Evolutionary conservation across 805 yeast species (phyloP).

Genomic region (Metschnikowia noctiluminum): DNA sequence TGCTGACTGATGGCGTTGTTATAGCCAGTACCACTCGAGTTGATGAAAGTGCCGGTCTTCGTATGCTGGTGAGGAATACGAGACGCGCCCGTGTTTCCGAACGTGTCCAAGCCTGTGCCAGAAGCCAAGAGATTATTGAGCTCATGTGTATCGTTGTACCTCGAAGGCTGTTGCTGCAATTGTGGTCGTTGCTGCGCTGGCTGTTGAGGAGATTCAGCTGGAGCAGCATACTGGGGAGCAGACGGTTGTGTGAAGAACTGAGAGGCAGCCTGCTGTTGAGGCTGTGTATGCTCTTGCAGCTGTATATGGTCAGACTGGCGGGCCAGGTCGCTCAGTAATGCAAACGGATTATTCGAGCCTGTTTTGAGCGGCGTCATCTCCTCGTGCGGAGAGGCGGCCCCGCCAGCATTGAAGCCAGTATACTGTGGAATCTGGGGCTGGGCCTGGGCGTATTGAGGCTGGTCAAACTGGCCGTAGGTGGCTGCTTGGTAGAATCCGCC

Average conservation of each 20-base stretch:
- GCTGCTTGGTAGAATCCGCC: conserved; percentile 49
- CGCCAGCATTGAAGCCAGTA: conserved; percentile 14
- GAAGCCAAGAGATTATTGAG: conserved; percentile 74
- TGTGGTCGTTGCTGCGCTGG: conserved; percentile 30
- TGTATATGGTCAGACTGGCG: background rate
- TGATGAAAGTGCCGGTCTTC: conserved; percentile 71
- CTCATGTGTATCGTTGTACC: conserved; percentile 49
- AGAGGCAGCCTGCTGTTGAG: conserved; percentile 12
- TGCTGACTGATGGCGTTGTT: conserved; percentile 42
- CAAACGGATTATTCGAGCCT: conserved; percentile 79
- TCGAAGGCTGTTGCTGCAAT: conserved; percentile 28
- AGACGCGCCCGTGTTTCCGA: conserved; percentile 79
- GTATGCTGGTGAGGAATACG: conserved; percentile 95
- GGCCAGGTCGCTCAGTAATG: conserved; percentile 33
- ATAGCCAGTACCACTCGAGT: conserved; percentile 84
- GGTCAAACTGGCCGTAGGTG: conserved; percentile 30
- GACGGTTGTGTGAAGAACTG: conserved; percentile 15
- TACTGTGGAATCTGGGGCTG: conserved; percentile 27
- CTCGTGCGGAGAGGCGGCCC: conserved; percentile 13
- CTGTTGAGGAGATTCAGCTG: conserved; percentile 17
- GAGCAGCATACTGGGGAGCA: conserved; percentile 33
- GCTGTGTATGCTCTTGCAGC: conserved; percentile 18
- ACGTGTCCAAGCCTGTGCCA: conserved; percentile 92
- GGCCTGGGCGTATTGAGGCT: conserved; percentile 32
- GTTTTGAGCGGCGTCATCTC: conserved; percentile 55